Evolutionary conservation across 148 eudicot species (phyloP).

Genomic region (Amaranthus hypochondriacus): DNA sequence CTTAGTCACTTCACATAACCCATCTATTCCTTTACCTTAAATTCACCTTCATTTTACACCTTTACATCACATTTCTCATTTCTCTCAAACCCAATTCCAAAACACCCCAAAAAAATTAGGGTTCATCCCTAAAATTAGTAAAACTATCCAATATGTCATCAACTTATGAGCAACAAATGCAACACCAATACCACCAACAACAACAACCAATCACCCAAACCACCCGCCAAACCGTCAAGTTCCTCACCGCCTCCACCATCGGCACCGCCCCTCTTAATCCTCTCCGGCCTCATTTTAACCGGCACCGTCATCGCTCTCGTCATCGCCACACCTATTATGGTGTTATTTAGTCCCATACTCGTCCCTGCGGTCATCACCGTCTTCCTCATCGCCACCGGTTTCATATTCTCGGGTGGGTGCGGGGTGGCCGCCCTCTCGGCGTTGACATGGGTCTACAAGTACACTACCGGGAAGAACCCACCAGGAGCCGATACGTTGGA

Average conservation of each 20-base stretch:
- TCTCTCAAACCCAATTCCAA: background rate
- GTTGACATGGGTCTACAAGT: constrained; percentile 35
- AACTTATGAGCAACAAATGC: constrained; percentile 5
- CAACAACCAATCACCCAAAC: constrained; percentile 16
- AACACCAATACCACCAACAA: constrained; percentile 2
- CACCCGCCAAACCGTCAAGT: constrained; percentile 27
- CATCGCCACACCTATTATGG: constrained; percentile 16
- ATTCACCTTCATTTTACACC: too few species aligned
- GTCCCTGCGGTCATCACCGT: constrained; percentile 27
- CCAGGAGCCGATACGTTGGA: constrained; percentile 35
- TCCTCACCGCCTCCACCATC: constrained; percentile 31
- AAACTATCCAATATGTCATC: background rate
- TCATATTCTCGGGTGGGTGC: constrained; percentile 41
- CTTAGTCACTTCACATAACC: constrained; percentile 5
- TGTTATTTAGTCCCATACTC: constrained; percentile 35
- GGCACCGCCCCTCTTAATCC: constrained; percentile 24
- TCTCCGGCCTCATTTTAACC: constrained; percentile 25
- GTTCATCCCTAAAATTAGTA: background rate
- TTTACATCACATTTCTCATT: background rate
- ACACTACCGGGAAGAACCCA: constrained; percentile 35
- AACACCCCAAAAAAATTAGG: too few species aligned
- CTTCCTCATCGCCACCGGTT: constrained; percentile 21
- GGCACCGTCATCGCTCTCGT: constrained; percentile 26
- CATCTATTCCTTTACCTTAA: too few species aligned
- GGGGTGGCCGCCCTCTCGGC: constrained; percentile 36